Evolutionary conservation across 176 grass and related monocot species (phyloP).

Genomic region (Aegilops umbellulata): DNA sequence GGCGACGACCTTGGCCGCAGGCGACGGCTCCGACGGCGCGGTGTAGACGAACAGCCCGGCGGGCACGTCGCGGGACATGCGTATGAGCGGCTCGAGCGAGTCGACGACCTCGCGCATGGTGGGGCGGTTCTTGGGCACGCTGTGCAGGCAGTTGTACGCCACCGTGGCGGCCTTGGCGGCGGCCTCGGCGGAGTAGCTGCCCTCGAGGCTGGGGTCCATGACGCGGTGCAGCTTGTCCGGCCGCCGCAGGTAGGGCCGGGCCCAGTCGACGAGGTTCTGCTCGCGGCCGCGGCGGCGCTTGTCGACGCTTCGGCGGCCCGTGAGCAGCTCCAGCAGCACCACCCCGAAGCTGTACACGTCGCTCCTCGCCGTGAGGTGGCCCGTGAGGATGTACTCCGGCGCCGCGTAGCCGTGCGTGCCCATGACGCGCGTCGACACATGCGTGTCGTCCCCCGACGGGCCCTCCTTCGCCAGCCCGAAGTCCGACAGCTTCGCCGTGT

Average conservation of each 20-base stretch:
- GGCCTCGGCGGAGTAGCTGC: constrained; percentile 43
- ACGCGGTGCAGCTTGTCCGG: constrained; percentile 50
- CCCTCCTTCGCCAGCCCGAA: constrained; percentile 91
- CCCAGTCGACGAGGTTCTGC: constrained; percentile 58
- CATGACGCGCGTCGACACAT: constrained; percentile 73
- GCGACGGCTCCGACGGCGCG: background rate
- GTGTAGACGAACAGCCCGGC: constrained; percentile 44
- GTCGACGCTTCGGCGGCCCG: constrained; percentile 71
- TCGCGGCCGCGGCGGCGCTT: constrained; percentile 46
- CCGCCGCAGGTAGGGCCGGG: constrained; percentile 44
- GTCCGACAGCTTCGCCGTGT: constrained; percentile 94
- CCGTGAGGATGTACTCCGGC: constrained; percentile 92
- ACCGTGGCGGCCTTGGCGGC: constrained; percentile 42
- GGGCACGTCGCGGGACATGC: constrained; percentile 25
- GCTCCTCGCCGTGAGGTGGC: constrained; percentile 85
- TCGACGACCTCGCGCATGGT: constrained; percentile 57
- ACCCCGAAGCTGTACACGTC: constrained; percentile 94
- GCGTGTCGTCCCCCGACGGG: constrained; percentile 68
- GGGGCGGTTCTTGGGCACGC: constrained; percentile 50
- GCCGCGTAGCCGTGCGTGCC: constrained; percentile 95
- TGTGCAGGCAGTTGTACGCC: constrained; percentile 48
- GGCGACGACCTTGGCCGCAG: background rate
- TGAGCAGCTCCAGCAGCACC: constrained; percentile 79
- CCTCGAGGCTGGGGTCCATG: constrained; percentile 59
- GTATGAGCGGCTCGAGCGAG: constrained; percentile 54